A percentile compares a stretch with the other conserved stretches of the same genome.
Evolutionary conservation across 2,329 filamentous ascomycete species (phyloP).

Genomic region (Aspergillus pseudonomiae): DNA sequence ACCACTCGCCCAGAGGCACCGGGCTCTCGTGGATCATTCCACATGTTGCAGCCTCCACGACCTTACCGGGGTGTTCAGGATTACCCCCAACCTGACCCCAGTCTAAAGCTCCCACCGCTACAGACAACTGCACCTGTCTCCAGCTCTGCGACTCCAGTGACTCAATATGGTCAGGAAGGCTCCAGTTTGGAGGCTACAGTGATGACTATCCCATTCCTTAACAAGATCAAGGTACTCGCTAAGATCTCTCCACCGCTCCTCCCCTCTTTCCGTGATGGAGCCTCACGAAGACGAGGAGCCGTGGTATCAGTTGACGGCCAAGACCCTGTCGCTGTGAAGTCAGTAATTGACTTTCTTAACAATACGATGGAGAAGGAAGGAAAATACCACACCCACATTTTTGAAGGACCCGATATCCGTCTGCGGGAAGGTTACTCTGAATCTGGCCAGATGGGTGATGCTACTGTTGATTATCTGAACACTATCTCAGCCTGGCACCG

Average conservation of each 20-base stretch:
- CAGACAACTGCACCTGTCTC: conserved; percentile 42
- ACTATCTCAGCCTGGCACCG: conserved; percentile 74
- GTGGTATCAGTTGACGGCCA: conserved; percentile 84
- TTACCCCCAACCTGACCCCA: conserved; percentile 49
- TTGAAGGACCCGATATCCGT: conserved; percentile 49
- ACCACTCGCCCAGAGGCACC: conserved; percentile 45
- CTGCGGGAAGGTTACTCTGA: conserved; percentile 25
- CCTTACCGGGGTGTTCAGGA: conserved; percentile 34
- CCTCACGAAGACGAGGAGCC: conserved; percentile 63
- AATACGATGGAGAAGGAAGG: conserved; percentile 55
- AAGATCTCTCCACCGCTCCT: conserved; percentile 73
- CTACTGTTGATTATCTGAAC: conserved; percentile 62
- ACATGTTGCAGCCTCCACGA: conserved; percentile 61
- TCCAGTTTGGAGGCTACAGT: conserved; percentile 67
- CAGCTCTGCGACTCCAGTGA: conserved; percentile 27
- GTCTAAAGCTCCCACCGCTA: conserved; percentile 57
- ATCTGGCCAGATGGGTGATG: conserved; percentile 48
- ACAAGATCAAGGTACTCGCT: conserved; percentile 75
- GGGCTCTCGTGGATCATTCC: conserved; percentile 37
- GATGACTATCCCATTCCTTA: conserved; percentile 72
- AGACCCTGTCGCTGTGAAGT: conserved; percentile 63
- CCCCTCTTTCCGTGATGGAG: conserved; percentile 31
- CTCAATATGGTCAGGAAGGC: conserved; percentile 42
- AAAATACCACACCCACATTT: conserved; percentile 54
- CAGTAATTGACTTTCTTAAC: conserved; percentile 67